phyloP scores from a whole-genome alignment of 768 basidiomycete genomes.

The Podaxis sp. region DNA sequence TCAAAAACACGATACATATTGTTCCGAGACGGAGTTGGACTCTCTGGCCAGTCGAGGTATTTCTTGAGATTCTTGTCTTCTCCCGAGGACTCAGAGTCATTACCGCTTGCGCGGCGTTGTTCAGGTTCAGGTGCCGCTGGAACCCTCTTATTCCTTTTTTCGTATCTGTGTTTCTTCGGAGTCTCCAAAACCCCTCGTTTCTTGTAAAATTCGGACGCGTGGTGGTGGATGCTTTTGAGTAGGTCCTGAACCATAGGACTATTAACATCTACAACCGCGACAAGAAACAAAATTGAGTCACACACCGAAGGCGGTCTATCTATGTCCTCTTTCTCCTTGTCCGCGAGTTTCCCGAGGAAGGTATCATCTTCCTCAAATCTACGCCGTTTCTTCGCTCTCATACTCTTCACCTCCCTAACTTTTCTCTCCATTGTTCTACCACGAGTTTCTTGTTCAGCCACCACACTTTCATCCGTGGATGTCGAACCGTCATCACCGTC shows the following conservation, averaged over 20 bases:
- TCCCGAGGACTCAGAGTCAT: not conserved
- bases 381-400: not conserved
- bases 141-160: not conserved
- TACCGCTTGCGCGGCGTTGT: not conserved
- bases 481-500: not conserved
- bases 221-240: not conserved
- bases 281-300: not conserved
- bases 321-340: not conserved
- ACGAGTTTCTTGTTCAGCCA: not conserved
- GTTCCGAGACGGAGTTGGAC: not conserved
- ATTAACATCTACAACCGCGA: not conserved
- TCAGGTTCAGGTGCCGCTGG: not conserved
- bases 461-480: not conserved
- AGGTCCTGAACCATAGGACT: not conserved
- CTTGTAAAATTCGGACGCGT: not conserved
- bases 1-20: conserved; percentile 5
- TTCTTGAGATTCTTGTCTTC: not conserved
- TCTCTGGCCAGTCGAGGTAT: not conserved
- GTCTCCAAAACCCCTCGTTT: not conserved
- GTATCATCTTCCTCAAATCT: not conserved
- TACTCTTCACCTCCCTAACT: not conserved
- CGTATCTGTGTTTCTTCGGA: not conserved
- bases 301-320: not conserved
- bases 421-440: not conserved
- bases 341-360: not conserved